Conservation (phyloP, 176 grass and related monocot genomes). For the Echinochloa phyllopogon region DNA sequence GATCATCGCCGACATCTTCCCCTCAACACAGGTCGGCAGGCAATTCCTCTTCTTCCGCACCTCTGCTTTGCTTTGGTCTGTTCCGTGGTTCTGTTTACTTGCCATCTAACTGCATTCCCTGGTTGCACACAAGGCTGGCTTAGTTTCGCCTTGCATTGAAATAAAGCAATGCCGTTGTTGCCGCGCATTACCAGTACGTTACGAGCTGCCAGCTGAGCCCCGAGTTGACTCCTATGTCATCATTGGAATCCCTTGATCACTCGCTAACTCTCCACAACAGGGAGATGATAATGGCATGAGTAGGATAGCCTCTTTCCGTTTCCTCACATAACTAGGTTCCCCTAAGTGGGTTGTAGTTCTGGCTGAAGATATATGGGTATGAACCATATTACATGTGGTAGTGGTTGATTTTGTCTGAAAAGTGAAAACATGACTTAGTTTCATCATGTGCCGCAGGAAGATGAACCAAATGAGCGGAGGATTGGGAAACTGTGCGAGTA, state of each 20-base stretch:
- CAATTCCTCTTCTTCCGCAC: background rate
- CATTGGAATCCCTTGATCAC: background rate
- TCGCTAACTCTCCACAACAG: background rate
- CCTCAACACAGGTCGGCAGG: slow-evolving; percentile 47
- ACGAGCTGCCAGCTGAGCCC: background rate
- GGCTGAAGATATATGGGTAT: background rate
- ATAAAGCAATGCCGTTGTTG: background rate
- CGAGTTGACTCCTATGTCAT: background rate
- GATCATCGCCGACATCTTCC: slow-evolving; percentile 79
- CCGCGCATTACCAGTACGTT: background rate
- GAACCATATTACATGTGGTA: background rate
- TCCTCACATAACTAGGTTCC: background rate
- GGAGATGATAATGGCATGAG: background rate
- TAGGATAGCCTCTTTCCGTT: background rate
- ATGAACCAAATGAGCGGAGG: slow-evolving; percentile 65
- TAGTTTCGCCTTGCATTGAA: background rate
- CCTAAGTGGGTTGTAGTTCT: background rate
- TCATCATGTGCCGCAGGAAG: slow-evolving; percentile 39
- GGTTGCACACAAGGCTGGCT: background rate
- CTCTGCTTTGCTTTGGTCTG: background rate
- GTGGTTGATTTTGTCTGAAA: background rate
- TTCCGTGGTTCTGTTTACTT: background rate
- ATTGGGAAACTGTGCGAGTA: slow-evolving; percentile 80
- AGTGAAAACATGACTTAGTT: background rate
- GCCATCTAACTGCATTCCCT: background rate